These are phyloP conservation scores for Ustilago crameri DNA, from an alignment of 1,284 basidiomycete genomes.

Conservation along the genomic window DNA sequence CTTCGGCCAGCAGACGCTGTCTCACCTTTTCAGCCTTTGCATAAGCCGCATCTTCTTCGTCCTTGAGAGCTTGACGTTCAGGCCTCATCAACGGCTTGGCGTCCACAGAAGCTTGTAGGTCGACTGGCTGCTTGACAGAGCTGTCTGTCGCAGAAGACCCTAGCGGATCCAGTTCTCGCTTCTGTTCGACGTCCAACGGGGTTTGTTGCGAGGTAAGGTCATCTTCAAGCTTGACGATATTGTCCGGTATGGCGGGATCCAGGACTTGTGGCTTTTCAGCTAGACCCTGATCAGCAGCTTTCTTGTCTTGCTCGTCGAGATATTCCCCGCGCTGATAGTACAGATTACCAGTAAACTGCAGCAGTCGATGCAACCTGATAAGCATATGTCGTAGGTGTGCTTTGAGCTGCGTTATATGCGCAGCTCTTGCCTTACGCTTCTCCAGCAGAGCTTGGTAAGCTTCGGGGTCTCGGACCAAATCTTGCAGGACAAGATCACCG, in stretches of 20 bases:
- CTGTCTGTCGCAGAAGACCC: not conserved
- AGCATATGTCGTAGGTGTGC: conserved; percentile 45
- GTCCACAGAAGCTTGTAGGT: not conserved
- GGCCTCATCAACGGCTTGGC: conserved; percentile 12
- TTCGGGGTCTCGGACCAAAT: conserved; percentile 15
- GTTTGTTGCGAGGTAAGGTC: not conserved
- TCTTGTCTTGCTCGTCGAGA: conserved; percentile 24
- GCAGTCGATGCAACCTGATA: conserved; percentile 55
- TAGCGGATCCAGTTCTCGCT: not conserved
- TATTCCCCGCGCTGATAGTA: conserved; percentile 60
- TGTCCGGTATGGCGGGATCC: not conserved
- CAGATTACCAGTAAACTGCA: conserved; percentile 61
- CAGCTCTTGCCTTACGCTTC: conserved; percentile 30
- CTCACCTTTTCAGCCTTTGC: conserved; percentile 56
- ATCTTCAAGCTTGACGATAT: conserved; percentile 3
- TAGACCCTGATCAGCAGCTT: not conserved
- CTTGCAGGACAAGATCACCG: conserved; percentile 12
- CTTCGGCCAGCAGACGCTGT: conserved; percentile 51
- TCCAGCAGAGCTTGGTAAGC: conserved; percentile 22
- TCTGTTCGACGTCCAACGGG: not conserved
- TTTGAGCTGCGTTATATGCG: conserved; percentile 34
- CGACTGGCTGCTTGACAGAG: not conserved
- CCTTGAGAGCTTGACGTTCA: conserved; percentile 36
- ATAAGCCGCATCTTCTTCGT: conserved; percentile 56
- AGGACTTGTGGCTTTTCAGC: not conserved